A percentile compares a stretch with the other conserved stretches of the same genome.
Evolutionary conservation across 2,329 filamentous ascomycete genomes (phyloP).

Genomic region (Aspergillus oerlinghausenensis): DNA sequence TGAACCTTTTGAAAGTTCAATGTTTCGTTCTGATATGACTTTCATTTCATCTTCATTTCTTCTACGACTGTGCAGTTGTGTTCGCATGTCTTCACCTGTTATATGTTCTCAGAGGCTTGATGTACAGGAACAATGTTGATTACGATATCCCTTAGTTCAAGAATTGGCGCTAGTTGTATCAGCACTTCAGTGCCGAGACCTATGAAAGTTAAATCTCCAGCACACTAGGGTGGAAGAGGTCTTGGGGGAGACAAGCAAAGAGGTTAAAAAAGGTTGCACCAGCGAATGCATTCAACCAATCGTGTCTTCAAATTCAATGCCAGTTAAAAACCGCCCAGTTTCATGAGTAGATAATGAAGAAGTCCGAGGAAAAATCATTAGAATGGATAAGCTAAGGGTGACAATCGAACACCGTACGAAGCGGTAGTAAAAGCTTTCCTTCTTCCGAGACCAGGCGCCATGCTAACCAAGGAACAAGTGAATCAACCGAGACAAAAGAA

Average conservation of each 20-base stretch:
- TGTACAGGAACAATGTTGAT: background rate
- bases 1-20: background rate
- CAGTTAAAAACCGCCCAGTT: background rate
- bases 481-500: slow-evolving; percentile 1
- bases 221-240: too few relatives aligned
- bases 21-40: slow-evolving; percentile 2
- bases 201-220: background rate
- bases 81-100: background rate
- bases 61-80: background rate
- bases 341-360: background rate
- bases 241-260: too few relatives aligned
- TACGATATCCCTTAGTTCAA: background rate
- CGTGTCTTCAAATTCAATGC: background rate
- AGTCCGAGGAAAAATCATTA: background rate
- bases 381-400: slow-evolving; percentile 1
- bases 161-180: background rate
- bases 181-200: background rate
- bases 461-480: slow-evolving; percentile 18
- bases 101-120: background rate
- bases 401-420: slow-evolving; percentile 13
- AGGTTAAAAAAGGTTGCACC: background rate
- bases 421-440: slow-evolving; percentile 5
- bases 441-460: slow-evolving; percentile 17
- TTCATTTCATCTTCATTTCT: background rate
- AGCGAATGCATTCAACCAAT: background rate